phyloP scores from a whole-genome alignment of 306 rosid genomes.

The Benincasa hispida region DNA sequence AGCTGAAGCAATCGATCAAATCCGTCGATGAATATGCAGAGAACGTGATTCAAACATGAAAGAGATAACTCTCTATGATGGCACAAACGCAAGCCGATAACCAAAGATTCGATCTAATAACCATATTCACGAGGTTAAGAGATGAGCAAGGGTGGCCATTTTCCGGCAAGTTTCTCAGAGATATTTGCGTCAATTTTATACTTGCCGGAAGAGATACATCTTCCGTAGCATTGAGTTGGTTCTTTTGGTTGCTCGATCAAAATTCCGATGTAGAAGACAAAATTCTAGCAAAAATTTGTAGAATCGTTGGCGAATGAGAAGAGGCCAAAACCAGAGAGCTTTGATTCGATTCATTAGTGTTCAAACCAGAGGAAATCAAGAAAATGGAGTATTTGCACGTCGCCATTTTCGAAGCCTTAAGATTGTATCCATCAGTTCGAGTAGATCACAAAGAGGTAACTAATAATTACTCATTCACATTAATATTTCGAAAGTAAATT shows the following conservation, averaged over 20 bases:
- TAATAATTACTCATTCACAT: neutral
- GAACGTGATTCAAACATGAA: constrained; percentile 56
- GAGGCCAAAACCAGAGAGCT: constrained; percentile 3
- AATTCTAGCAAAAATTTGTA: constrained; percentile 44
- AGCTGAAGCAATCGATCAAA: constrained; percentile 40
- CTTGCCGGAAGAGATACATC: constrained; percentile 95
- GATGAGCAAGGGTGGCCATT: constrained; percentile 53
- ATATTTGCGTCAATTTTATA: constrained; percentile 84
- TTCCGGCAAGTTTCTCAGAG: constrained; percentile 74
- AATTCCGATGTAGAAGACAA: constrained; percentile 54
- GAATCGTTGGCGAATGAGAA: constrained; percentile 34
- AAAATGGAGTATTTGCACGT: constrained; percentile 94
- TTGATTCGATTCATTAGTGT: constrained; percentile 12
- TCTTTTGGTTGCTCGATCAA: constrained; percentile 65
- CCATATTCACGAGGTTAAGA: constrained; percentile 56
- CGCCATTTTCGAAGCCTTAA: constrained; percentile 71
- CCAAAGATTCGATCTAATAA: constrained; percentile 42
- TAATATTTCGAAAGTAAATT: neutral
- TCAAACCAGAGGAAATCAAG: constrained; percentile 64
- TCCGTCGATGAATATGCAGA: constrained; percentile 69
- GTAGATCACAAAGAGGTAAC: constrained; percentile 89
- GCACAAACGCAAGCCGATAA: neutral
- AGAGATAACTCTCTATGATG: constrained; percentile 28
- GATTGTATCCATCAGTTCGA: constrained; percentile 89
- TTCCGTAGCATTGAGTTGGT: constrained; percentile 94